These are phyloP conservation scores for Acanthamoeba triangularis DNA, from an alignment of 208 protist species.

Conservation along the genomic window DNA sequence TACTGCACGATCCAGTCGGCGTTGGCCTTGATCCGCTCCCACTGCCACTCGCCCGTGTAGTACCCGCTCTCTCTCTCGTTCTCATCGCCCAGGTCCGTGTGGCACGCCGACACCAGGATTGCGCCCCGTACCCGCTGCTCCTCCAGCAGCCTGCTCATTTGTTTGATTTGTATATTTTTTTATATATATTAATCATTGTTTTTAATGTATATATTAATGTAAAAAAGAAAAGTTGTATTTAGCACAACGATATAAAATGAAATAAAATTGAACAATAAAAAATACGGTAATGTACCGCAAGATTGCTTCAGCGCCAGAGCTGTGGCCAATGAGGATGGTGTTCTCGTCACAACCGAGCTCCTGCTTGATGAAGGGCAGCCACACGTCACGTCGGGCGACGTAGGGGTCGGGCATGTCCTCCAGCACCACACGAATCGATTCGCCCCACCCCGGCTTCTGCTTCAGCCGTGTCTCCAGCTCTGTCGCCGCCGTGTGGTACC, in stretches of 20 bases:
- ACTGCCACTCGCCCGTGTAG: conserved; percentile 61
- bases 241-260: too few species aligned
- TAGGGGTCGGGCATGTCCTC: conserved; percentile 40
- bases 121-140: conserved; percentile 13
- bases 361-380: conserved; percentile 49
- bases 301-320: background rate
- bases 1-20: conserved; percentile 27
- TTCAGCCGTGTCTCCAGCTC: background rate
- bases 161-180: too few species aligned
- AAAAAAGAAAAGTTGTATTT: too few species aligned
- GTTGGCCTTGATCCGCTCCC: conserved; percentile 6
- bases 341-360: background rate
- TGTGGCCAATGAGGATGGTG: conserved; percentile 41
- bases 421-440: background rate
- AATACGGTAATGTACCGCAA: conserved; percentile 19
- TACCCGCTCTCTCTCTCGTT: conserved; percentile 32
- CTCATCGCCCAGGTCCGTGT: conserved; percentile 28
- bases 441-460: background rate
- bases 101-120: conserved; percentile 7
- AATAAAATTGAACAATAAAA: background rate
- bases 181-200: too few species aligned
- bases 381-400: conserved; percentile 6
- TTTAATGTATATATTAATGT: too few species aligned
- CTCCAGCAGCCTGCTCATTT: conserved; percentile 33
- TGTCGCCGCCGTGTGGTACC: background rate